phyloP scores from a whole-genome alignment of 192 early-diverging fungal genomes.

The Backusella australiensis region DNA sequence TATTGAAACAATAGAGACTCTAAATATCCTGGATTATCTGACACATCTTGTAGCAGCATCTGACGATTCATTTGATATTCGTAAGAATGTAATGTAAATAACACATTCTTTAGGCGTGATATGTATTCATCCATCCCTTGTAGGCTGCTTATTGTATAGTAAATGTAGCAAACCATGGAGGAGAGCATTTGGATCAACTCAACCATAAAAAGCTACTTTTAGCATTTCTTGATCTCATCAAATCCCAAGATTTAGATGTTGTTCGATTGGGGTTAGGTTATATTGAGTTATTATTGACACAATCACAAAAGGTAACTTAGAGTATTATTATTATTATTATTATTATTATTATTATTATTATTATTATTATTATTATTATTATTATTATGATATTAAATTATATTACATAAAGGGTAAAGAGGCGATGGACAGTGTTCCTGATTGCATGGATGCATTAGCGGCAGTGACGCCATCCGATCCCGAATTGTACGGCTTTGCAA shows the following conservation, averaged over 20 bases:
- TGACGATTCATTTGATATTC: conserved; percentile 62
- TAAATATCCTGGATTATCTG: conserved; percentile 50
- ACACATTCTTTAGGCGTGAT: too few species aligned
- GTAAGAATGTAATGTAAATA: conserved; percentile 42
- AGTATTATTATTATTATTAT: background rate
- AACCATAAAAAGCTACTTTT: conserved; percentile 3
- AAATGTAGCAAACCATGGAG: conserved; percentile 19
- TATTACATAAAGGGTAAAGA: conserved; percentile 7
- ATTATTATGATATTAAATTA: background rate
- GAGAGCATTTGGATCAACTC: conserved; percentile 13
- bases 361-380: background rate
- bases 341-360: background rate
- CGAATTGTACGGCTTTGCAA: conserved; percentile 23
- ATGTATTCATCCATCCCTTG: background rate
- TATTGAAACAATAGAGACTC: conserved; percentile 47
- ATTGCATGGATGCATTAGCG: conserved; percentile 25
- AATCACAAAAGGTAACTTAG: conserved; percentile 34
- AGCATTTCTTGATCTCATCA: conserved; percentile 55
- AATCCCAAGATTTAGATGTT: conserved; percentile 59
- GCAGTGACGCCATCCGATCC: conserved; percentile 21
- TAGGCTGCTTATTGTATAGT: conserved; percentile 28
- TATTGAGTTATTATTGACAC: conserved; percentile 51
- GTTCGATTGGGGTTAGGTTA: conserved; percentile 64
- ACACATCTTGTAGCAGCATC: conserved; percentile 53
- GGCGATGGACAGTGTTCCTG: conserved; percentile 15